These are phyloP conservation scores for Colletotrichum agaves DNA, from an alignment of 2,329 filamentous ascomycete genomes.

Conservation along the genomic window DNA sequence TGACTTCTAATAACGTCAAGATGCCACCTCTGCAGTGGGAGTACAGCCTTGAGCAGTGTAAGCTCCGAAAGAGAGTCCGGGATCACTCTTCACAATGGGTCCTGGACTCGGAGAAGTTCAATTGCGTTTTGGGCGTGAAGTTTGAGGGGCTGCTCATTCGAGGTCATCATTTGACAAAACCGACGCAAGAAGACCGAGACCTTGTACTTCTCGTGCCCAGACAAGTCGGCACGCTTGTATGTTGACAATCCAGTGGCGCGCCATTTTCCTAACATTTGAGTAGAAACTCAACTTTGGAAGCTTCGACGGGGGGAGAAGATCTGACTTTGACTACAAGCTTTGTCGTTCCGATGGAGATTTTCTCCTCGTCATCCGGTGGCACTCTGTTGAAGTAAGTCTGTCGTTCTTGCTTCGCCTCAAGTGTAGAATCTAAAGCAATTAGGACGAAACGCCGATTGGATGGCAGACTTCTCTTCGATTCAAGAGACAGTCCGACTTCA, in stretches of 20 bases:
- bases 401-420: too few relatives aligned
- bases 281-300: slow-evolving; percentile 11
- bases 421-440: neutral
- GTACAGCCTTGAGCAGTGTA: neutral
- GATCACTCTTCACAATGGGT: neutral
- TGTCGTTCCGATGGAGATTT: neutral
- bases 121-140: neutral
- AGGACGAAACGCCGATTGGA: neutral
- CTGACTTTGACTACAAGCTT: neutral
- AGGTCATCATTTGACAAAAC: neutral
- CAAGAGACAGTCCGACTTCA: neutral
- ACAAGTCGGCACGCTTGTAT: neutral
- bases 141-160: neutral
- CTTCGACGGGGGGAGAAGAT: neutral
- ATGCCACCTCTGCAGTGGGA: neutral
- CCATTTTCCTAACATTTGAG: neutral
- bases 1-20: too few relatives aligned
- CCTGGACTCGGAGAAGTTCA: neutral
- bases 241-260: neutral
- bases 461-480: neutral
- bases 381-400: neutral
- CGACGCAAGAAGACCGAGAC: neutral
- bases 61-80: neutral
- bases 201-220: neutral
- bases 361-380: neutral